phyloP scores from a whole-genome alignment of 2,329 filamentous ascomycete genomes.

The Trichoderma oligosporum region DNA sequence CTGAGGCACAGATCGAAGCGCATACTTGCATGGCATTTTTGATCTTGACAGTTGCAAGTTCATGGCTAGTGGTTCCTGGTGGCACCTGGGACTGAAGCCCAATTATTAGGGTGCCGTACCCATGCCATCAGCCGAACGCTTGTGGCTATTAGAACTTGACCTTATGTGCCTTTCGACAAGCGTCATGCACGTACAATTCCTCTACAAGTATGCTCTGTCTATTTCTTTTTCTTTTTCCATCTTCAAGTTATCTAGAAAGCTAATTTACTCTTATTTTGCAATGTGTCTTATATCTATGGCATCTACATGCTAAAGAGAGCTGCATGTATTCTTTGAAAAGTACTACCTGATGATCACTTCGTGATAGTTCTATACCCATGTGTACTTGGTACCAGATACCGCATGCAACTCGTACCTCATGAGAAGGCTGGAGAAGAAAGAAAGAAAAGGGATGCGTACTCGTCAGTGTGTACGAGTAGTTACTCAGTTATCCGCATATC shows the following conservation, averaged over 20 bases:
- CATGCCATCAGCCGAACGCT: background rate
- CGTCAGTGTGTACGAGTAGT: background rate
- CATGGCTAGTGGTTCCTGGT: background rate
- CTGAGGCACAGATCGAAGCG: background rate
- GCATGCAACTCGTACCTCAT: background rate
- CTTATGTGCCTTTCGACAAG: background rate
- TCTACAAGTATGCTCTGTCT: too few species aligned
- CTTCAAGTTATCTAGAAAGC: too few species aligned
- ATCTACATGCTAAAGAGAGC: too few species aligned
- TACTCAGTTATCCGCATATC: too few species aligned
- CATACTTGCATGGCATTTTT: background rate
- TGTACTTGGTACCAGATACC: background rate
- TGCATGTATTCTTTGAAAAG: too few species aligned
- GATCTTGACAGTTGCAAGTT: background rate
- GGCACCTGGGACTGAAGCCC: background rate
- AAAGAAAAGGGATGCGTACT: background rate
- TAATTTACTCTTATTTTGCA: too few species aligned
- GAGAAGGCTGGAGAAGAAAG: background rate
- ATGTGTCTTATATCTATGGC: too few species aligned
- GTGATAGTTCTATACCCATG: too few species aligned
- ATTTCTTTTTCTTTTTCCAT: too few species aligned
- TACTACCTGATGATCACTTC: too few species aligned
- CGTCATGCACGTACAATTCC: conserved; percentile 1
- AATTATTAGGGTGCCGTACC: background rate
- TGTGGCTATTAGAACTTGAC: background rate